Base-by-base conservation (phyloP, 2,329 filamentous ascomycete genomes). In the Aquanectria penicillioides region DNA sequence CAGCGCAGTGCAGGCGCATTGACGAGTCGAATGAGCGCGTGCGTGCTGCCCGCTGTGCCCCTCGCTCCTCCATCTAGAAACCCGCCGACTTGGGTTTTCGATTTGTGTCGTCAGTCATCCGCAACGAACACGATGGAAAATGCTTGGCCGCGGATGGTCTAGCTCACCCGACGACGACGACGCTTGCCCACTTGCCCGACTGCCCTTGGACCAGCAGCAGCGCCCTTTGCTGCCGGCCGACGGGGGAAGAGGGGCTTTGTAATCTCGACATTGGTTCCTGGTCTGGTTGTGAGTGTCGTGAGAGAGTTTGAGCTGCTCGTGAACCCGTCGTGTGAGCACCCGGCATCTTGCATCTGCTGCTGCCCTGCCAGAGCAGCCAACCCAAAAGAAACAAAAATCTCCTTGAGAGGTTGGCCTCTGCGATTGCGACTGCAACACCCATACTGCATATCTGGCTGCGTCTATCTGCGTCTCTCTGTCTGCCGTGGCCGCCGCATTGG, bases 51-150 rank as follows among this genome's bases (percentile, higher is more conserved):
- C 20, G 37, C 26, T 40, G 49, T 50, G 54, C 54, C 54, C 54
- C 54, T 57, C 54, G 47, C 44, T 50, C 50, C 40, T 44, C 50
- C 50, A 46, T 53, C 41, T 46, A 31, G 50, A 31, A 46, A 46
- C 28, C 33, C 49, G 37, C 37, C 37, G 37, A 40, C 49, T 43
- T 40, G n/a, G n/a, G n/a, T n/a, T n/a, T n/a, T n/a, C 43, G 36
- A 34, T 31, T 41, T 52, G 49, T 46, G 38, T 44, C 18, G 46
- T 51, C 26, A 46, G 37, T 41, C 37, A 37, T 43, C 38, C 49
- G 28, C 49, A 40, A 57, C 40, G 54, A 51, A 51, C 56, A 59
- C 56, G 56, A 59, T 59, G 56, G 43, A 59, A 49, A 43, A 59
- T 59, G 56, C 56, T 59, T 53, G 56, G 48, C 36, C 56, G 31